Base-by-base conservation (phyloP, 768 basidiomycete genomes). In the Podaxis rugospora region DNA sequence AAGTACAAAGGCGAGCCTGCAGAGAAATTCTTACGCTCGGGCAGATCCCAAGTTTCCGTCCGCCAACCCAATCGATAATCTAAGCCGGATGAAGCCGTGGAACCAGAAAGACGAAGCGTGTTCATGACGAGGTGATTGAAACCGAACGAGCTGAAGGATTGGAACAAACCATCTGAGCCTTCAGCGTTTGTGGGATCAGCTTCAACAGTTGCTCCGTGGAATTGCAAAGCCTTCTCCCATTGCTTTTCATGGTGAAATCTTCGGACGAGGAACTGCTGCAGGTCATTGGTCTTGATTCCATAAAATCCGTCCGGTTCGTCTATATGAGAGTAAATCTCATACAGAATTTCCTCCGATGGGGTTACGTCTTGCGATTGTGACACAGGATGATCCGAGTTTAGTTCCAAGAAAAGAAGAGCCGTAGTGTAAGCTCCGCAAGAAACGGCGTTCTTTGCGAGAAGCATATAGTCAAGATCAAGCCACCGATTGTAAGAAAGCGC, bases 261-360 rank as follows among this genome's bases (percentile, higher is more conserved):
- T 63, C 86, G 89, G 55, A 95, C 79, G 37, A 99, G 80, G 59
- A 95, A 90, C 47, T 83, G 81, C 25, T 85, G 82, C n/a, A 92
- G 81, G 68, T 98, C 86, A 35, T 80, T 73, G 5, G 89, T 86
- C 63, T 88, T 81, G 62, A 98, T 94, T 4, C 94, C 94, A 72
- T 99, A 99, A 71, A 99, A 99, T 1, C 97, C 95, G 67, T 99
- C 97, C 0, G 95, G 95, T 70, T 99, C 97, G 68, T 97, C 95
- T 62, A 99, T 94, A 66, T 94, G 90, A 57, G 87, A 86, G 68
- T 98, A 99, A 53, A 98, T 93, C 53, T 90, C 89, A 75, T 94
- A 98, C 21, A 98, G 75, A 25, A 95, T 79, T 60, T 89, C 77
- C 65, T 93, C 91, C 1, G 80, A 75, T 14, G 74, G 71, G 2